Evolutionary conservation across 2,329 filamentous ascomycete genomes (phyloP), one percentile per base, ranked within the genome.

Genomic region (Aspergillus vadensis): DNA sequence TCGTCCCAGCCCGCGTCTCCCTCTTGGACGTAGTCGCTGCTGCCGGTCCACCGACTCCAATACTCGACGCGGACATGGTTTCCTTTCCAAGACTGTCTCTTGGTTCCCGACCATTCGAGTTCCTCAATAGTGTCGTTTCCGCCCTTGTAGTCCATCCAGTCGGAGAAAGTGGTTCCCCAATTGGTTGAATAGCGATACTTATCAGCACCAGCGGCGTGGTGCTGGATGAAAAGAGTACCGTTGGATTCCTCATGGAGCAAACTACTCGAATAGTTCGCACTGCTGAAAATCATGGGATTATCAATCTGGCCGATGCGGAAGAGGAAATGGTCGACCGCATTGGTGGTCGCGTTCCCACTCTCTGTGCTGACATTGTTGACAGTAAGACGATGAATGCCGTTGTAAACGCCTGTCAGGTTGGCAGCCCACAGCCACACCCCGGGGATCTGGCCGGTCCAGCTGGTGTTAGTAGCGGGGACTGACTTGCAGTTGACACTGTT

Each of bases 21-120:
- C 65, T 88, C 82, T 67, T 88, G 84, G 12, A 85, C 72, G 65
- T 87, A 84, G 61, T 81, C 79, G 66, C 83, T 85, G 63, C 85
- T 87, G 4, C 85, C 85, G n/a, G 83, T 79, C 55, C 83, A 73
- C 55, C 79, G 77, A 67, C 80, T 86, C 81, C 82, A 89, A 70
- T 88, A 89, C 66, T 88, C 85, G 19, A 88, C 80, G 23, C 82
- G 80, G 36, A 88, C 77, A 66, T 88, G 86, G 38, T 87, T 81
- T 19, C 85, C 86, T 15, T 78, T 67, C 86, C 86, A 89, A 44
- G 70, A 70, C 69, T 88, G 86, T 2, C 76, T 65, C 15, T 79
- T 75, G 0, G 83, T 84, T 15, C 86, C 86, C 2, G 77, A 79
- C 86, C 86, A 88, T 2, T 74, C 63, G 61, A 82, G 81, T 39